Evolutionary conservation across 805 yeast genomes (phyloP).

Genomic region (Teunomyces atbi): DNA sequence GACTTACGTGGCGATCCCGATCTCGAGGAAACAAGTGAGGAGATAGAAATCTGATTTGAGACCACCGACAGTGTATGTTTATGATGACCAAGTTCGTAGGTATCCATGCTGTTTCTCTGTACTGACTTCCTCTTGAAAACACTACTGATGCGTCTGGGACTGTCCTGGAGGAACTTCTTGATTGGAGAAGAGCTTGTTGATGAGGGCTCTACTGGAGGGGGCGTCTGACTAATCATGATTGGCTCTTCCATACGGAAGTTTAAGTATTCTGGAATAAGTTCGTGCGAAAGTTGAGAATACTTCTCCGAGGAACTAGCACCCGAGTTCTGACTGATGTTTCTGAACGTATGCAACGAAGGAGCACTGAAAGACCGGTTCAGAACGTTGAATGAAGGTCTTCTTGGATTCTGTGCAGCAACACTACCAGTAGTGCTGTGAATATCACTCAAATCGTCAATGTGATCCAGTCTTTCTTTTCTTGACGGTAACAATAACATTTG

Average conservation of each 20-base stretch:
- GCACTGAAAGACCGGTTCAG: slow-evolving; percentile 35
- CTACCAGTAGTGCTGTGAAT: slow-evolving; percentile 11
- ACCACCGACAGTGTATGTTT: slow-evolving; percentile 27
- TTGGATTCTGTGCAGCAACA: neutral
- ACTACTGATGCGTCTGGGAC: slow-evolving; percentile 26
- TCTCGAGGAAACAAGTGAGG: slow-evolving; percentile 24
- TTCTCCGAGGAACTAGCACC: neutral
- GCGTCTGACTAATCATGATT: neutral
- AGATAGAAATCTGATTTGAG: slow-evolving; percentile 26
- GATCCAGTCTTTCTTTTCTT: slow-evolving; percentile 14
- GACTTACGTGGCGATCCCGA: slow-evolving; percentile 34
- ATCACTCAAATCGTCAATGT: slow-evolving; percentile 31
- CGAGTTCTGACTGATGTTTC: slow-evolving; percentile 16
- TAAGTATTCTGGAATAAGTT: neutral
- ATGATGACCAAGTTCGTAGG: slow-evolving; percentile 15
- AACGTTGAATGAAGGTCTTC: slow-evolving; percentile 10
- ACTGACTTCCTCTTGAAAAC: slow-evolving; percentile 17
- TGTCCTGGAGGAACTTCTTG: slow-evolving; percentile 28
- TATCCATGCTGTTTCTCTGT: slow-evolving; percentile 5
- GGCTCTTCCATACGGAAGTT: neutral
- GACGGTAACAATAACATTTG: slow-evolving; percentile 8
- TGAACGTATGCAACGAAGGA: slow-evolving; percentile 41
- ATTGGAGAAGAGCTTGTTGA: slow-evolving; percentile 29
- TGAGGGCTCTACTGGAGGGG: slow-evolving; percentile 10
- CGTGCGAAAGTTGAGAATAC: slow-evolving; percentile 1